phyloP scores from a whole-genome alignment of 805 yeast species.

The Kodamaea kaohsiungensis region DNA sequence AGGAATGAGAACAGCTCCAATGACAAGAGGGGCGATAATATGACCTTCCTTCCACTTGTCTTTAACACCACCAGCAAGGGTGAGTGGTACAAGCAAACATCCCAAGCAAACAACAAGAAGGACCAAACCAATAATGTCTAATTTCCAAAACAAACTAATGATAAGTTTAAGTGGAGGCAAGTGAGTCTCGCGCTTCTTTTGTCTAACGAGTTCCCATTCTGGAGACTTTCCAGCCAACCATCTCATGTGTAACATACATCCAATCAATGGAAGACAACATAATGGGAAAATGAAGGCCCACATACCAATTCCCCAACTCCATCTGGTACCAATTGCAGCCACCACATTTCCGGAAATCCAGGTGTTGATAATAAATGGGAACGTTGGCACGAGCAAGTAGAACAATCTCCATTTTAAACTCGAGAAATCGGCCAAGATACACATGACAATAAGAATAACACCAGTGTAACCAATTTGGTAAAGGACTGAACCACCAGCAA shows the following conservation, averaged over 20 bases:
- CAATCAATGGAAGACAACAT: constrained; percentile 18
- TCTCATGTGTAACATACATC: constrained; percentile 18
- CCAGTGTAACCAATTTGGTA: constrained; percentile 22
- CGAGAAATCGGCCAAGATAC: constrained; percentile 20
- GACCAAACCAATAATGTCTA: constrained; percentile 37
- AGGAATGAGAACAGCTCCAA: constrained; percentile 17
- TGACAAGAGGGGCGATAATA: constrained; percentile 10
- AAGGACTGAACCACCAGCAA: constrained; percentile 32
- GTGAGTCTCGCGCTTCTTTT: constrained; percentile 9
- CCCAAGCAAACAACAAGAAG: constrained; percentile 34
- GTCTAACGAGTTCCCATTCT: constrained; percentile 17
- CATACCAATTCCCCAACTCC: constrained; percentile 24
- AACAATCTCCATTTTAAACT: constrained; percentile 20
- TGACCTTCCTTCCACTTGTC: constrained; percentile 16
- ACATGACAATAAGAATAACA: constrained; percentile 15
- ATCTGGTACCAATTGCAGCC: constrained; percentile 13
- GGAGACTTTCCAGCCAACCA: constrained; percentile 17
- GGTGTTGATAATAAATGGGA: constrained; percentile 21
- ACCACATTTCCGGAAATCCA: constrained; percentile 23
- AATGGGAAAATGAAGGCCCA: constrained; percentile 25
- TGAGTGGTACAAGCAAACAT: constrained; percentile 38
- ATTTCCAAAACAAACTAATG: constrained; percentile 25
- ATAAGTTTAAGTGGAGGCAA: constrained; percentile 5
- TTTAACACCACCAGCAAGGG: constrained; percentile 27
- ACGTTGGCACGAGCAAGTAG: constrained; percentile 16